Evolutionary conservation across 139 green algal species (phyloP).

Genomic region (Chlamydomonas schloesseri): DNA sequence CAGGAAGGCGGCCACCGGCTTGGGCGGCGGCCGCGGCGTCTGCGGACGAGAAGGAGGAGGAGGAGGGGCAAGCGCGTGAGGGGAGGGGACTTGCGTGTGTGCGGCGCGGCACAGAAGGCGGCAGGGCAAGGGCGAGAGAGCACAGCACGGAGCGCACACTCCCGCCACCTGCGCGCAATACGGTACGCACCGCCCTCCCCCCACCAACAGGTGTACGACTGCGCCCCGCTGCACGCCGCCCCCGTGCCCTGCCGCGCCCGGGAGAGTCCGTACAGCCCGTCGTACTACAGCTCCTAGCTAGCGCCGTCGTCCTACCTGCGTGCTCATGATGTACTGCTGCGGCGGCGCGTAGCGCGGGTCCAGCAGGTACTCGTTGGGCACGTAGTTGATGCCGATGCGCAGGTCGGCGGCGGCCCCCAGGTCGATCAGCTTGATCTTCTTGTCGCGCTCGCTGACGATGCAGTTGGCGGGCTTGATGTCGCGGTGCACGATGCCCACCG

Average conservation of each 20-base stretch:
- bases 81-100: no score
- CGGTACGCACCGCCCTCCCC: no score
- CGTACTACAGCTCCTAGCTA: no score
- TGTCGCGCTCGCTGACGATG: conserved; percentile 74
- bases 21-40: conserved; percentile 65
- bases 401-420: conserved; percentile 92
- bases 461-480: conserved; percentile 95
- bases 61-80: not conserved
- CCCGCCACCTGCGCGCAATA: no score
- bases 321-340: conserved; percentile 95
- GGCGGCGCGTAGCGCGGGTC: conserved; percentile 92
- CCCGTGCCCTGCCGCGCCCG: no score
- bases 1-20: conserved; percentile 75
- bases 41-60: conserved; percentile 23
- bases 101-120: no score
- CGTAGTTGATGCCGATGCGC: conserved; percentile 93
- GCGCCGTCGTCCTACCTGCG: no score
- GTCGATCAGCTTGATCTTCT: conserved; percentile 91
- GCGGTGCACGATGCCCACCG: conserved; percentile 85
- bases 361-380: conserved; percentile 93
- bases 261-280: no score
- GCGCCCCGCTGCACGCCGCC: no score
- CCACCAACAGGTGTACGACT: no score
- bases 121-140: no score
- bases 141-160: no score